These are phyloP conservation scores for Castanospermum australe DNA, from an alignment of 306 rosid genomes.

Conservation along the genomic window DNA sequence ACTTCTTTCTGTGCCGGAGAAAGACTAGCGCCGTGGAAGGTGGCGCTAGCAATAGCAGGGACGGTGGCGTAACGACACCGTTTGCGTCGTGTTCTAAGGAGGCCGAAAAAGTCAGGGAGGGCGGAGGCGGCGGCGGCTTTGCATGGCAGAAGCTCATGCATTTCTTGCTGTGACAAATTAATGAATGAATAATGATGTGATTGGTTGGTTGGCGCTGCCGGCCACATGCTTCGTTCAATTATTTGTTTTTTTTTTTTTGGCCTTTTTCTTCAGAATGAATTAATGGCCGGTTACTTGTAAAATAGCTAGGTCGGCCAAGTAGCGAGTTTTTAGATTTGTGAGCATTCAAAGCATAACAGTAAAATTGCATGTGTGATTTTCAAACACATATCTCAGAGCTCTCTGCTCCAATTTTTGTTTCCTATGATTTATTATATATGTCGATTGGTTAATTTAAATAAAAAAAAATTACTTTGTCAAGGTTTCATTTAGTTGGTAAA, in stretches of 20 bases:
- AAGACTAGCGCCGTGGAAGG: slow-evolving; percentile 18
- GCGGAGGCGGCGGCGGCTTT: slow-evolving; percentile 30
- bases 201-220: not conserved
- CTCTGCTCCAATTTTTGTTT: not conserved
- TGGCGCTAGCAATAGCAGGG: not conserved
- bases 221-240: not conserved
- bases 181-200: not conserved
- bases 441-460: not conserved
- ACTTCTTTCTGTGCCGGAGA: slow-evolving; percentile 63
- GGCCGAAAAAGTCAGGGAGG: slow-evolving; percentile 35
- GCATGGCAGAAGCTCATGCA: slow-evolving; percentile 70
- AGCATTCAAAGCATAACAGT: not conserved
- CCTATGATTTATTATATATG: not conserved
- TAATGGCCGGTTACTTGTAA: not conserved
- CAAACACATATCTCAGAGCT: not conserved
- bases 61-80: slow-evolving; percentile 34
- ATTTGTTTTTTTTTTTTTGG: not conserved
- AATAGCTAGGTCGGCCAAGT: slow-evolving; percentile 16
- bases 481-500: no score
- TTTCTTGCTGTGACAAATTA: slow-evolving; percentile 50
- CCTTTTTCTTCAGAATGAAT: not conserved
- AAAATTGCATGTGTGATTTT: slow-evolving; percentile 1
- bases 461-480: no score
- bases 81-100: slow-evolving; percentile 56
- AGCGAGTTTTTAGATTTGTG: slow-evolving; percentile 7